Evolutionary conservation across 495 filamentous ascomycete genomes (phyloP).

Genomic region (Astrothelium subdiscretum): DNA sequence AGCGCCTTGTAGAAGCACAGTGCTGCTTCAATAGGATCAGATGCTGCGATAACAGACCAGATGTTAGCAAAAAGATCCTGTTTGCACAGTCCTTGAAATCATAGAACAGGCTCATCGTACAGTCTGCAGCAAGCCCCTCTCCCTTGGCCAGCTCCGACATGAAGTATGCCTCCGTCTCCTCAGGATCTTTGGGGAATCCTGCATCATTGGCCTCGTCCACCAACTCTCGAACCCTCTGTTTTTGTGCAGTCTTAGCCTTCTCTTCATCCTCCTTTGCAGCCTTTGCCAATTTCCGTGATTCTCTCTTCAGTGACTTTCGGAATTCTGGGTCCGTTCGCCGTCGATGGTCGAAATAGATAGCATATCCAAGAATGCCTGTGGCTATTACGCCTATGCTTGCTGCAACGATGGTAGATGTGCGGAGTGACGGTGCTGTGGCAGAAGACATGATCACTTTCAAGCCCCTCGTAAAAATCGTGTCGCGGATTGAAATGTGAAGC

Average conservation of each 20-base stretch:
- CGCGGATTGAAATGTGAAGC: no score
- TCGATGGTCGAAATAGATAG: slow-evolving; percentile 90
- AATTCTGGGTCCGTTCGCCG: slow-evolving; percentile 79
- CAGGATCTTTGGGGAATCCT: slow-evolving; percentile 79
- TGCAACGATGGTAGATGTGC: slow-evolving; percentile 61
- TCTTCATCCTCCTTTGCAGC: slow-evolving; percentile 68
- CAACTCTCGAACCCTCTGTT: slow-evolving; percentile 54
- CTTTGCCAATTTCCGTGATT: slow-evolving; percentile 63
- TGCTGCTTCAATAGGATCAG: slow-evolving; percentile 69
- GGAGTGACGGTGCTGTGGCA: slow-evolving; percentile 38
- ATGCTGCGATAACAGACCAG: slow-evolving; percentile 36
- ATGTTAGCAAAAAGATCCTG: neutral
- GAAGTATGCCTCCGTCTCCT: slow-evolving; percentile 89
- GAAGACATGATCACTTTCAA: slow-evolving; percentile 12
- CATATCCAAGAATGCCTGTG: slow-evolving; percentile 68
- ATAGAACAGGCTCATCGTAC: slow-evolving; percentile 16
- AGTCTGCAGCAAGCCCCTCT: slow-evolving; percentile 45
- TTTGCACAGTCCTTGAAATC: neutral
- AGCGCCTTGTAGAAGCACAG: slow-evolving; percentile 94
- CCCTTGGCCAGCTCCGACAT: slow-evolving; percentile 86
- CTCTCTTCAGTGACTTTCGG: slow-evolving; percentile 70
- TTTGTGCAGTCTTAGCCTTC: slow-evolving; percentile 54
- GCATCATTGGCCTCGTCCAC: slow-evolving; percentile 73
- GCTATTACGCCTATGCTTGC: slow-evolving; percentile 60
- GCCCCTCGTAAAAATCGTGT: neutral